phyloP scores from a whole-genome alignment of 148 eudicot genomes.

The Gaultheria prostrata region DNA sequence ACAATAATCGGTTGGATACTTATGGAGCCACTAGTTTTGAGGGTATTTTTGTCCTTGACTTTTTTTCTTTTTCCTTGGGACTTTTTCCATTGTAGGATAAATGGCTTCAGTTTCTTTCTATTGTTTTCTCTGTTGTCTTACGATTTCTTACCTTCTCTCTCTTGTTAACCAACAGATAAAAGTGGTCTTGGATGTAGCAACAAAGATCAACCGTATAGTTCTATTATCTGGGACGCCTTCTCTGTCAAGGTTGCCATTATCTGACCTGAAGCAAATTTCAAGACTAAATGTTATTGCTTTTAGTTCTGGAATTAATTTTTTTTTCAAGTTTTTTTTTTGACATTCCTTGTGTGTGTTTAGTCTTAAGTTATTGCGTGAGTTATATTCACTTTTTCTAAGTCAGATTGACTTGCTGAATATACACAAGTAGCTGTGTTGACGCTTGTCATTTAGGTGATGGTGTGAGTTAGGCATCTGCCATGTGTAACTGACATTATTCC shows the following conservation, averaged over 20 bases:
- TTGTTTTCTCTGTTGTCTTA: not conserved
- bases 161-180: conserved; percentile 44
- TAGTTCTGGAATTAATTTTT: conserved; percentile 5
- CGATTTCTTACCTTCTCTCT: conserved; percentile 7
- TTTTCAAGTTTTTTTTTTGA: not conserved
- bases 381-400: conserved; percentile 4
- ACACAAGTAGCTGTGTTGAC: not conserved
- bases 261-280: conserved; percentile 18
- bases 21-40: not conserved
- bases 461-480: not conserved
- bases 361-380: conserved; percentile 13
- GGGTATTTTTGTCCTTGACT: not conserved
- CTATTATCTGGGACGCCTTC: conserved; percentile 96
- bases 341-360: not conserved
- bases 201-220: conserved; percentile 61
- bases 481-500: not conserved
- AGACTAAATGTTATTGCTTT: not conserved
- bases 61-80: not conserved
- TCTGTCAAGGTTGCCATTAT: conserved; percentile 79
- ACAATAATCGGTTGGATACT: not conserved
- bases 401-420: not conserved
- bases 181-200: conserved; percentile 84
- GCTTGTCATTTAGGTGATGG: not conserved
- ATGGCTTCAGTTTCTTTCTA: not conserved
- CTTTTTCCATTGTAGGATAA: not conserved